A percentile compares a stretch with the other conserved stretches of the same genome.
Conservation (phyloP, 176 grass and related monocot species). For the Microstegium vimineum region DNA sequence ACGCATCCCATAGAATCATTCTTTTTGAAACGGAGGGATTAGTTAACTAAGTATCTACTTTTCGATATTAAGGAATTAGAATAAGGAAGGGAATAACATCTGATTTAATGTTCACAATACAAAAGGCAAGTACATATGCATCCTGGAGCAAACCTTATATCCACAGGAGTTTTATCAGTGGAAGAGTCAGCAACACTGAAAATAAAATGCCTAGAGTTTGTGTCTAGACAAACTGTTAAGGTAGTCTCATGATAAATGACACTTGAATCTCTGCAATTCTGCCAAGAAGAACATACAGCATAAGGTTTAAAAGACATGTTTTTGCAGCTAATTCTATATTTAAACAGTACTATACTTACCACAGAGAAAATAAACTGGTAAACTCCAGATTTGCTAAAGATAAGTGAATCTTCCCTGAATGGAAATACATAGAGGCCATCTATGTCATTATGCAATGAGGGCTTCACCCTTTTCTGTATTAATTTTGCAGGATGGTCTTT, state of each 20-base stretch:
- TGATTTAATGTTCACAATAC: not conserved
- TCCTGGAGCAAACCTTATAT: slow-evolving; percentile 21
- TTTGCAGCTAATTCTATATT: not conserved
- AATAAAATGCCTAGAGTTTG: slow-evolving; percentile 24
- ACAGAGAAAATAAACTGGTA: slow-evolving; percentile 42
- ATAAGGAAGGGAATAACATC: not conserved
- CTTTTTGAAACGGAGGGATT: too few species aligned
- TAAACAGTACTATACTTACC: slow-evolving; percentile 28
- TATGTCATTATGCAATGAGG: slow-evolving; percentile 20
- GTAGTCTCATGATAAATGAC: slow-evolving; percentile 5
- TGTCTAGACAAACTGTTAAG: slow-evolving; percentile 30
- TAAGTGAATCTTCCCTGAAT: slow-evolving; percentile 3
- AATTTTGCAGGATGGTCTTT: not conserved
- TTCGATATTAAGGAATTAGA: not conserved
- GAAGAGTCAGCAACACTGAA: not conserved
- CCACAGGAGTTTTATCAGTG: not conserved
- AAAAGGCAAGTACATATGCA: not conserved
- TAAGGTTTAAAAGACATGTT: not conserved
- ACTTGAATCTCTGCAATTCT: slow-evolving; percentile 26
- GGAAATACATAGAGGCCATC: slow-evolving; percentile 39
- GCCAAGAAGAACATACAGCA: not conserved
- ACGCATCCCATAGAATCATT: too few species aligned
- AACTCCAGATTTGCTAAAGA: slow-evolving; percentile 30
- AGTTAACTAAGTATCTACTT: not conserved
- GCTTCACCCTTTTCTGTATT: slow-evolving; percentile 16